Evolutionary conservation across 148 eudicot genomes (phyloP), one percentile per base, ranked within the genome.

Genomic region (Rhododendron simsii): DNA sequence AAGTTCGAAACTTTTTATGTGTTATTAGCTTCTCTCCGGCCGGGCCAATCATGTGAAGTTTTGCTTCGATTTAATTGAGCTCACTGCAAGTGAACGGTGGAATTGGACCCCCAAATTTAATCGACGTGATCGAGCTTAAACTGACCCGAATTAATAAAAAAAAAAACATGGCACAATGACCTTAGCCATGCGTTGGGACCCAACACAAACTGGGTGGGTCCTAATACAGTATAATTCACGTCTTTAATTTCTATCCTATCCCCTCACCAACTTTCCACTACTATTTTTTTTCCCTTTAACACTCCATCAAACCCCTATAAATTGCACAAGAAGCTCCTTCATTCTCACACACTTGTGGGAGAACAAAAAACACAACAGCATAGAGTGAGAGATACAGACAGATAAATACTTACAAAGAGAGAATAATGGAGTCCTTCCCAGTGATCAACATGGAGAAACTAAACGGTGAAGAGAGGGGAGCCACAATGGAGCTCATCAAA

Each of bases 371-470:
- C 23, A 51, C 35, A 35, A 23, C 26, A 59, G 20, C 45, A 59
- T 76, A 84, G 5, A 7, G 30, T 28, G 47, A 26, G 12, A 80
- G 13, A 80, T 5, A 47, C 28, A 80, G 10, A 26, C 10, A 26
- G 37, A 26, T 14, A 50, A 26, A 33, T 1, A 12, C 1, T 50
- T 73, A 83, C 65, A 76, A 50, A 83, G 15, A 77, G 23, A 74
- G 15, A 65, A 45, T 69, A 67, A 94, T 94, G 96, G 96, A 90
- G 88, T 83, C 78, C 74, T 94, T 94, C 85, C 95, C 96, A 81
- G 85, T 93, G 33, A 87, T 94, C 87, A 93, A 90, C 91, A 85
- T 94, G 89, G 95, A 92, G 88, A 92, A 91, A 75, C 86, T 93
- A 11, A 85, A 93, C 85, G 95, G 95, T 77, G 95, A 88, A 81